Conservation (phyloP, 108 stramenopile genomes). For the Craspedostauros australis region DNA sequence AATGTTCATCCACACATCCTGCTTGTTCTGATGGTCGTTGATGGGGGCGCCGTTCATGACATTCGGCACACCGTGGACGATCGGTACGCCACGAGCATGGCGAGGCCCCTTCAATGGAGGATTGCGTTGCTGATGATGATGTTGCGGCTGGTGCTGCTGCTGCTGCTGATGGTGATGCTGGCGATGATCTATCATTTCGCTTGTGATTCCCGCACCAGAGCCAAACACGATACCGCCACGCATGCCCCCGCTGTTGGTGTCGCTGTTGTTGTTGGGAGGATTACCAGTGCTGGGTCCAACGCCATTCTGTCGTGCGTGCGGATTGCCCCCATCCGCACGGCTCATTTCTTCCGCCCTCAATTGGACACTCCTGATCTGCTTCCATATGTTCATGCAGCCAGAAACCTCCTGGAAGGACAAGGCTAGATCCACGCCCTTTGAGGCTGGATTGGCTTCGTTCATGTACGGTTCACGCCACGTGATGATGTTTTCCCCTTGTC, state of each 20-base stretch:
- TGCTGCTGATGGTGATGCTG: neutral
- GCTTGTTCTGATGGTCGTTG: no score
- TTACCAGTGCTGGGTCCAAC: neutral
- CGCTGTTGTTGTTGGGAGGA: neutral
- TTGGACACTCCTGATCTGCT: constrained; percentile 78
- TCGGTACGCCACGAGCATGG: no score
- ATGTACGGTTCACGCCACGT: constrained; percentile 87
- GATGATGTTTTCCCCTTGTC: constrained; percentile 88
- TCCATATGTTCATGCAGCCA: constrained; percentile 84
- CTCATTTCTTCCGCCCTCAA: constrained; percentile 52
- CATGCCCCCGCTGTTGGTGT: constrained; percentile 18
- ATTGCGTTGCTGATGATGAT: constrained; percentile 8
- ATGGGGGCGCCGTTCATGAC: no score
- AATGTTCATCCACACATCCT: no score
- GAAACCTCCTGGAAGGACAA: constrained; percentile 87
- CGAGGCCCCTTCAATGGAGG: neutral
- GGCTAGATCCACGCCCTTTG: constrained; percentile 75
- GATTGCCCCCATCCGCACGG: constrained; percentile 3
- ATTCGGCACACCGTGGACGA: no score
- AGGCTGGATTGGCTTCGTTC: constrained; percentile 22
- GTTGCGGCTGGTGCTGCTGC: constrained; percentile 6
- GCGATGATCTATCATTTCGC: neutral
- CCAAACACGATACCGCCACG: no score
- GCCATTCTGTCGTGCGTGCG: neutral
- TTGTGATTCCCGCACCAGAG: no score